These are phyloP conservation scores for Rhizopogon roseolus DNA, from an alignment of 768 basidiomycete genomes.

Conservation along the genomic window DNA sequence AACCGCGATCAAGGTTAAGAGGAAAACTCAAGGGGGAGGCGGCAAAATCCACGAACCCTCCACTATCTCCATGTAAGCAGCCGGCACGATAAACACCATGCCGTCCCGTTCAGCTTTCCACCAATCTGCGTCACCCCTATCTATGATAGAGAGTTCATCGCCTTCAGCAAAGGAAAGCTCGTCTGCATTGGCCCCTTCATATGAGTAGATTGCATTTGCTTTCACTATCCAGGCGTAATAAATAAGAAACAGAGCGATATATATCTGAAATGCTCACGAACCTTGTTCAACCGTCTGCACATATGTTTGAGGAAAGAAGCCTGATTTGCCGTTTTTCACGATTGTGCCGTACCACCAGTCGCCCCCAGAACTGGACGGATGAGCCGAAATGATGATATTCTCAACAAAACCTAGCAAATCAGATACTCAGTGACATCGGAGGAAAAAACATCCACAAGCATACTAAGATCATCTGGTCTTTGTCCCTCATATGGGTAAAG, in stretches of 20 bases:
- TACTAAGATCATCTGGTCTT: slow-evolving; percentile 83
- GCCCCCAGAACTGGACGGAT: slow-evolving; percentile 80
- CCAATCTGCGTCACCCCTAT: slow-evolving; percentile 84
- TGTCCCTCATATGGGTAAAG: slow-evolving; percentile 85
- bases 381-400: slow-evolving; percentile 71
- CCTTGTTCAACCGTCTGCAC: slow-evolving; percentile 68
- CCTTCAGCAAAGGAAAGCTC: slow-evolving; percentile 87
- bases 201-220: slow-evolving; percentile 80
- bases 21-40: slow-evolving; percentile 46
- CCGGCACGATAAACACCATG: slow-evolving; percentile 85
- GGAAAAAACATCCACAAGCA: not conserved
- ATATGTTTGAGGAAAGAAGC: slow-evolving; percentile 90
- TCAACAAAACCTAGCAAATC: slow-evolving; percentile 62
- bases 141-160: slow-evolving; percentile 73
- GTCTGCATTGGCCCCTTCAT: slow-evolving; percentile 63
- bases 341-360: slow-evolving; percentile 93
- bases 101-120: slow-evolving; percentile 93
- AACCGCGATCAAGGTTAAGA: slow-evolving; percentile 41
- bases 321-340: slow-evolving; percentile 59
- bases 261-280: slow-evolving; percentile 23
- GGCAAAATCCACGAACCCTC: slow-evolving; percentile 79
- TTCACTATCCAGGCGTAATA: slow-evolving; percentile 35
- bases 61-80: slow-evolving; percentile 79
- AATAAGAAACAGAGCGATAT: not conserved
- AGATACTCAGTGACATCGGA: slow-evolving; percentile 1